Evolutionary conservation across 257 asterid species (phyloP).

Genomic region (Nicotiana tabacum): DNA sequence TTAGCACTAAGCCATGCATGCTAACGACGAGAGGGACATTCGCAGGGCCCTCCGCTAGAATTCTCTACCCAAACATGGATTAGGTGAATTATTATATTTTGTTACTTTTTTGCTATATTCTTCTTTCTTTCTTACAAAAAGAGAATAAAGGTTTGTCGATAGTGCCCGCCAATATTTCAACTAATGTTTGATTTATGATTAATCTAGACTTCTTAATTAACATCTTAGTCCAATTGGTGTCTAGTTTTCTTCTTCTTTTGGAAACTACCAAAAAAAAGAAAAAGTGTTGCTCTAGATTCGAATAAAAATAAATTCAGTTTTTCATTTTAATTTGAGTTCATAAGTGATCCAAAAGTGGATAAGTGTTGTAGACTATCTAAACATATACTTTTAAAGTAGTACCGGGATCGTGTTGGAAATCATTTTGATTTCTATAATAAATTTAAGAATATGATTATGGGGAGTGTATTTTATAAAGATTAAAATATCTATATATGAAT

Average conservation of each 20-base stretch:
- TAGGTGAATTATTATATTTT: conserved; percentile 10
- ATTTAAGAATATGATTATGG: not conserved
- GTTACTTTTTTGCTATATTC: conserved; percentile 10
- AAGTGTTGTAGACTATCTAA: not conserved
- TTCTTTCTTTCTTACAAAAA: not conserved
- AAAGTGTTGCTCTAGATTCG: not conserved
- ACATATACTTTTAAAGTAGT: not conserved
- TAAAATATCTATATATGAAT: too few species aligned
- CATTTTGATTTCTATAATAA: not conserved
- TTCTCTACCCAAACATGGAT: not conserved
- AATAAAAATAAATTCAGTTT: not conserved
- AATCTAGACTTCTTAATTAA: not conserved
- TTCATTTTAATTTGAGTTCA: not conserved
- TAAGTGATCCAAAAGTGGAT: not conserved
- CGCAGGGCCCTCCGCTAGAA: not conserved
- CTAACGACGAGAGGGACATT: not conserved
- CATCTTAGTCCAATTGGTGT: not conserved
- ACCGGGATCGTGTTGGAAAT: not conserved
- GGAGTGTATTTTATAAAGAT: too few species aligned
- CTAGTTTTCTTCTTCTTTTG: not conserved
- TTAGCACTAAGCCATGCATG: not conserved
- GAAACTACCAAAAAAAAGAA: not conserved
- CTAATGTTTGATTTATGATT: not conserved
- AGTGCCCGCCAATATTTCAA: conserved; percentile 19
- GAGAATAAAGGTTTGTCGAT: conserved; percentile 4